Percentiles rank a stretch among this genome's conserved stretches.
phyloP scores from a whole-genome alignment of 2,329 filamentous ascomycete genomes.

The Aotearoamyces nothofagi region DNA sequence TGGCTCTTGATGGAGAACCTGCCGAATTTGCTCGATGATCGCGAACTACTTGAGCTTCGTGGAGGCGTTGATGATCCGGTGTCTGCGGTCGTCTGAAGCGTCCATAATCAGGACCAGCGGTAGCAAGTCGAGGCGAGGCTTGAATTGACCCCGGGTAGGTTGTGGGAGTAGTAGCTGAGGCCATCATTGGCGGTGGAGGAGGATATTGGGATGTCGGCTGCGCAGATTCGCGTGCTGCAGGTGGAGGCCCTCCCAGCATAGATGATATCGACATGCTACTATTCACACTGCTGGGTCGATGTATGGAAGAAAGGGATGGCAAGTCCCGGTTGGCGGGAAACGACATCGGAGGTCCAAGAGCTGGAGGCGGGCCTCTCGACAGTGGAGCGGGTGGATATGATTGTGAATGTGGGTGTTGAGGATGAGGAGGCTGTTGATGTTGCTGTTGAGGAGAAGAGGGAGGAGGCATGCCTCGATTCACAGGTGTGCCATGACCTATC shows the following conservation, averaged over 20 bases:
- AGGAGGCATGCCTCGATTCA: slow-evolving; percentile 27
- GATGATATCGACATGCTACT: slow-evolving; percentile 63
- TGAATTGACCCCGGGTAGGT: slow-evolving; percentile 23
- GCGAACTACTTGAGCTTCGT: slow-evolving; percentile 25
- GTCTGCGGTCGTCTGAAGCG: slow-evolving; percentile 55
- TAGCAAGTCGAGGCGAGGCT: slow-evolving; percentile 19
- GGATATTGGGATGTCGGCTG: slow-evolving; percentile 29
- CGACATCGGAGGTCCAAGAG: slow-evolving; percentile 22
- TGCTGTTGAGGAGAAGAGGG: slow-evolving; percentile 32
- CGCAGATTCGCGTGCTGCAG: slow-evolving; percentile 28
- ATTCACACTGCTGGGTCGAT: slow-evolving; percentile 27
- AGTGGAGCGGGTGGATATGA: slow-evolving; percentile 17
- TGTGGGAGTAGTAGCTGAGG: slow-evolving; percentile 19
- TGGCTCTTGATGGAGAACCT: slow-evolving; percentile 24
- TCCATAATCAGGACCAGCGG: slow-evolving; percentile 40
- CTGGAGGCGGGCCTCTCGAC: slow-evolving; percentile 26
- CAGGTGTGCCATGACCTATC: slow-evolving; percentile 16
- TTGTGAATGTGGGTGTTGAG: slow-evolving; percentile 21
- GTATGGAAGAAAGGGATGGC: slow-evolving; percentile 30
- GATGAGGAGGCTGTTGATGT: slow-evolving; percentile 21
- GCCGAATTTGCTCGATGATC: slow-evolving; percentile 22
- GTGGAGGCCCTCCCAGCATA: slow-evolving; percentile 41
- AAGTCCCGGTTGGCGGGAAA: slow-evolving; percentile 38
- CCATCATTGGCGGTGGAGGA: slow-evolving; percentile 22
- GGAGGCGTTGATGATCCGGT: slow-evolving; percentile 48